Conservation (phyloP, 2,329 filamentous ascomycete genomes). For the Chrysosporium queenslandicum region DNA sequence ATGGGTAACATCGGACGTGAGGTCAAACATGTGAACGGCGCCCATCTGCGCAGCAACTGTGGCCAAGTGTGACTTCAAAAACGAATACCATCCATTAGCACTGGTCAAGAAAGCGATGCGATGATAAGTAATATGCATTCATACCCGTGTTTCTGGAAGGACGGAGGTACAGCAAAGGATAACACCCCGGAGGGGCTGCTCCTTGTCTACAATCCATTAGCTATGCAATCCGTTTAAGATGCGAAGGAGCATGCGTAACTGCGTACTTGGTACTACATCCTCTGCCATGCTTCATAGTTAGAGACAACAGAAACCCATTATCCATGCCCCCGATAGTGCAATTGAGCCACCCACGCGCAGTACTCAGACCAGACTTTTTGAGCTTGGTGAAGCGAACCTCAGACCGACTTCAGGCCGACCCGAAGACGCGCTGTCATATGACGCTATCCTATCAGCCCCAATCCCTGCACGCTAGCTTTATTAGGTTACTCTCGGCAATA, state of each 20-base stretch:
- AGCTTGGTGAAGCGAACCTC: not conserved
- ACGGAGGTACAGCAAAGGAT: conserved; percentile 85
- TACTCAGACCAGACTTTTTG: not conserved
- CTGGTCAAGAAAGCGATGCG: not conserved
- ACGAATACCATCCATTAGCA: not conserved
- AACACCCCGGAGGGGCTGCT: conserved; percentile 58
- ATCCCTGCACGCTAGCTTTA: not conserved
- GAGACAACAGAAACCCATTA: conserved; percentile 10
- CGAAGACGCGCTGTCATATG: conserved; percentile 1
- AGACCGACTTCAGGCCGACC: not conserved
- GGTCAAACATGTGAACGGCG: conserved; percentile 74
- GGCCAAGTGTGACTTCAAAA: conserved; percentile 32
- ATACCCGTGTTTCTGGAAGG: conserved; percentile 64
- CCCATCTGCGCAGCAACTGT: conserved; percentile 63
- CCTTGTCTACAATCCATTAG: conserved; percentile 40
- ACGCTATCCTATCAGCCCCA: conserved; percentile 7
- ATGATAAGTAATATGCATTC: conserved; percentile 17
- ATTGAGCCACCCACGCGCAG: not conserved
- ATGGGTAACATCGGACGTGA: conserved; percentile 94
- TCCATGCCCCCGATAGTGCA: not conserved
- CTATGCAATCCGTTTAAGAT: not conserved
- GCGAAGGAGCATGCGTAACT: not conserved
- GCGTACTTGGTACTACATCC: conserved; percentile 29
- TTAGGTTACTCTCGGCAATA: not conserved
- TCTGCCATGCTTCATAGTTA: conserved; percentile 36